Percentiles rank a stretch among this genome's conserved stretches.
Conservation (phyloP, 2,329 filamentous ascomycete species). For the Fusarium avenaceum region DNA sequence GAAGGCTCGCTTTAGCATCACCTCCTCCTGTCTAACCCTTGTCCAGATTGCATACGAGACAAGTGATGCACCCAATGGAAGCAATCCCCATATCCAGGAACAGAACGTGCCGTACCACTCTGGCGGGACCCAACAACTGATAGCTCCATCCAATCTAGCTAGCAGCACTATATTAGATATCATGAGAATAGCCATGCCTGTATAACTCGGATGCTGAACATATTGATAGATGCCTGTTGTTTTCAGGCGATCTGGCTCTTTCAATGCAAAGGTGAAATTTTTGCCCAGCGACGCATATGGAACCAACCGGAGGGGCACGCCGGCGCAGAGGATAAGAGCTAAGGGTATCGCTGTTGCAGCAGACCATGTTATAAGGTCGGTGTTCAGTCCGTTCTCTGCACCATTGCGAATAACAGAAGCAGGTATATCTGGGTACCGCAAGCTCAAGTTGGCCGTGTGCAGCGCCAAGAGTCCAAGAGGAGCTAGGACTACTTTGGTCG, state of each 20-base stretch:
- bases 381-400: slow-evolving; percentile 52
- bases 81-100: slow-evolving; percentile 10
- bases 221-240: slow-evolving; percentile 63
- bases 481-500: slow-evolving; percentile 35
- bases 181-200: slow-evolving; percentile 56
- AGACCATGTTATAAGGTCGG: slow-evolving; percentile 55
- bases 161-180: slow-evolving; percentile 53
- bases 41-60: slow-evolving; percentile 47
- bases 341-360: slow-evolving; percentile 53
- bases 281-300: slow-evolving; percentile 62
- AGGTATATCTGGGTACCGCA: slow-evolving; percentile 38
- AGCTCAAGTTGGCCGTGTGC: slow-evolving; percentile 44
- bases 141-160: slow-evolving; percentile 55
- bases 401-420: slow-evolving; percentile 48
- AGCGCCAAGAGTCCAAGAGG: slow-evolving; percentile 46
- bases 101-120: slow-evolving; percentile 16
- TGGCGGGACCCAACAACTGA: slow-evolving; percentile 57
- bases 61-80: slow-evolving; percentile 23
- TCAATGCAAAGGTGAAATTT: slow-evolving; percentile 67
- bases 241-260: slow-evolving; percentile 60
- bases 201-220: slow-evolving; percentile 68
- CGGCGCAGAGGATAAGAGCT: slow-evolving; percentile 50
- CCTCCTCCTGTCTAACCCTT: slow-evolving; percentile 64
- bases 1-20: slow-evolving; percentile 63
- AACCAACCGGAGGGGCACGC: slow-evolving; percentile 51